These are phyloP conservation scores for Aspergillus indologenus DNA, from an alignment of 495 filamentous ascomycete genomes.

Conservation along the genomic window DNA sequence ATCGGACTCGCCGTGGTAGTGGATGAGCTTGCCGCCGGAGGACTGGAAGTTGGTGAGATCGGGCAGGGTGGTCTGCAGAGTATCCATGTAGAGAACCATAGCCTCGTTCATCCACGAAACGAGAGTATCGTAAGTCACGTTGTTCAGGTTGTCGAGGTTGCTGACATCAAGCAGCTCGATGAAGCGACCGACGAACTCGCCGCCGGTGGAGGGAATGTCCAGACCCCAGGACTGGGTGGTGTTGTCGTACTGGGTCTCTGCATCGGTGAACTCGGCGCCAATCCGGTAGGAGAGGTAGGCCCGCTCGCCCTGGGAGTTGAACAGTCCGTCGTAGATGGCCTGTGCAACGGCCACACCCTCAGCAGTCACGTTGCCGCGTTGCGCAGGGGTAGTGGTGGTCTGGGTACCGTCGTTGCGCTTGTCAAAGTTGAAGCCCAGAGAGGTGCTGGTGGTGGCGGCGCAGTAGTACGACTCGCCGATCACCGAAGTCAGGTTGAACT, in stretches of 20 bases:
- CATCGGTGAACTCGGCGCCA: slow-evolving; percentile 28
- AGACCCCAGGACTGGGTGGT: slow-evolving; percentile 23
- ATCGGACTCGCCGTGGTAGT: slow-evolving; percentile 53
- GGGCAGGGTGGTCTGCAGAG: slow-evolving; percentile 38
- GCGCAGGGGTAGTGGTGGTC: slow-evolving; percentile 27
- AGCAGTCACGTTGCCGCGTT: slow-evolving; percentile 30
- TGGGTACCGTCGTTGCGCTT: slow-evolving; percentile 31
- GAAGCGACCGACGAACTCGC: slow-evolving; percentile 27
- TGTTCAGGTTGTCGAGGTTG: slow-evolving; percentile 32
- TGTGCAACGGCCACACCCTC: slow-evolving; percentile 32
- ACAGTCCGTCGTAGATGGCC: slow-evolving; percentile 31
- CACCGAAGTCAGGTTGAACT: slow-evolving; percentile 43
- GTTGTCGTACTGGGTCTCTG: slow-evolving; percentile 22
- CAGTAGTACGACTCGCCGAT: slow-evolving; percentile 51
- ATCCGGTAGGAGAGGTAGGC: slow-evolving; percentile 36
- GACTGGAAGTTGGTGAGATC: slow-evolving; percentile 43
- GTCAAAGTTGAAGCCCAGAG: slow-evolving; percentile 35
- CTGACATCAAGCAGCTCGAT: slow-evolving; percentile 24
- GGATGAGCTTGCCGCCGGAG: slow-evolving; percentile 48
- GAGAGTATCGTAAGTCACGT: slow-evolving; percentile 49
- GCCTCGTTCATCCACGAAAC: slow-evolving; percentile 42
- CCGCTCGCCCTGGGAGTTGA: slow-evolving; percentile 29
- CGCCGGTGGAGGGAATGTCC: slow-evolving; percentile 24
- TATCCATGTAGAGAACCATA: slow-evolving; percentile 28
- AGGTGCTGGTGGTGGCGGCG: slow-evolving; percentile 34